These are phyloP conservation scores for Chalciporus sphaerocephalus DNA, from an alignment of 768 basidiomycete genomes.

Conservation along the genomic window DNA sequence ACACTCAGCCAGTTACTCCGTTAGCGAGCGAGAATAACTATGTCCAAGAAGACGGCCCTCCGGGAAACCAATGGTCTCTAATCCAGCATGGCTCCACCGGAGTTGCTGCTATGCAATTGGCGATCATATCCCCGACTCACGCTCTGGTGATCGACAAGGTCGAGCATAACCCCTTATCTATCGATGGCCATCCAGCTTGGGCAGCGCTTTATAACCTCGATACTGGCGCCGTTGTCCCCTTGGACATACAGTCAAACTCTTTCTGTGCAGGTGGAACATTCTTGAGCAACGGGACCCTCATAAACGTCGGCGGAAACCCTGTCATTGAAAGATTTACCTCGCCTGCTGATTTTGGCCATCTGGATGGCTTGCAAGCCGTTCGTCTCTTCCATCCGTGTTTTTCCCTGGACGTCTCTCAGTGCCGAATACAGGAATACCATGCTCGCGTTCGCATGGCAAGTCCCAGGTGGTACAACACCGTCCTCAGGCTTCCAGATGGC, in stretches of 20 bases:
- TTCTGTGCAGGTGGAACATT: slow-evolving; percentile 85
- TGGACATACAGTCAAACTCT: slow-evolving; percentile 71
- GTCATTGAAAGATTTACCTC: slow-evolving; percentile 61
- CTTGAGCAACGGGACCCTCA: slow-evolving; percentile 67
- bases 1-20: not conserved
- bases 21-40: slow-evolving; percentile 1
- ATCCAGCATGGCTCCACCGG: slow-evolving; percentile 66
- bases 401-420: slow-evolving; percentile 41
- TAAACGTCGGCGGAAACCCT: slow-evolving; percentile 81
- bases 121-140: slow-evolving; percentile 62
- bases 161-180: slow-evolving; percentile 74
- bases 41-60: not conserved
- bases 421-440: slow-evolving; percentile 65
- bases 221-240: slow-evolving; percentile 56
- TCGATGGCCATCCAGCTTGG: slow-evolving; percentile 79
- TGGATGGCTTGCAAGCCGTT: slow-evolving; percentile 68
- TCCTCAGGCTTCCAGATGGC: slow-evolving; percentile 66
- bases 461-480: slow-evolving; percentile 79
- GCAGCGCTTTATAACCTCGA: slow-evolving; percentile 67
- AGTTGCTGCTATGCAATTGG: slow-evolving; percentile 75
- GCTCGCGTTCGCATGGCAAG: slow-evolving; percentile 64
- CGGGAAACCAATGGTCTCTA: slow-evolving; percentile 47
- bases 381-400: slow-evolving; percentile 69
- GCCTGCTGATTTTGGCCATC: slow-evolving; percentile 71
- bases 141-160: slow-evolving; percentile 80